phyloP scores from a whole-genome alignment of 1,139 yeast species.

The Magnusiomyces suaveolens region DNA sequence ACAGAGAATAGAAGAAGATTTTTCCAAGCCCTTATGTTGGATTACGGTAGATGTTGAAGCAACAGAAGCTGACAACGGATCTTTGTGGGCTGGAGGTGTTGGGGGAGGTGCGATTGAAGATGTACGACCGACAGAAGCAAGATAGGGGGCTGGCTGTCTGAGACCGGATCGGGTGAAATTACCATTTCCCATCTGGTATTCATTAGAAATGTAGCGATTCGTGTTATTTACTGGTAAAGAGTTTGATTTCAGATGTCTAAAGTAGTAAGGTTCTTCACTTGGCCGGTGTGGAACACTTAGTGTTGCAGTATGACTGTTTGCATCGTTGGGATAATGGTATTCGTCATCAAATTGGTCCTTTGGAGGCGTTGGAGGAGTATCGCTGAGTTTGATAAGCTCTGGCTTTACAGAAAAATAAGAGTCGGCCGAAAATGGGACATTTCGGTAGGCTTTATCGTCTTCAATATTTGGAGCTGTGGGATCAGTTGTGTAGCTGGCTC shows the following conservation, averaged over 20 bases:
- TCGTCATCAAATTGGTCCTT: neutral
- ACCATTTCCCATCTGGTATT: neutral
- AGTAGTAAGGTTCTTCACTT: neutral
- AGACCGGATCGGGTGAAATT: neutral
- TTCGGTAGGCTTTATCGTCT: neutral
- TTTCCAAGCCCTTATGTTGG: neutral
- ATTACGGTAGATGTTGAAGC: neutral
- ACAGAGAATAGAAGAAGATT: neutral
- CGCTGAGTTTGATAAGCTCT: neutral
- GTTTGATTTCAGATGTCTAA: neutral
- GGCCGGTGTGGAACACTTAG: neutral
- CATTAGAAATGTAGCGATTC: neutral
- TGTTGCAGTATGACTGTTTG: neutral
- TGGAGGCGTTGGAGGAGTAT: constrained; percentile 1
- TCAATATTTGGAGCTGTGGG: constrained; percentile 7
- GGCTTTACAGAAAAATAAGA: constrained; percentile 2
- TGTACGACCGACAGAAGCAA: neutral
- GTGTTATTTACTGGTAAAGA: neutral
- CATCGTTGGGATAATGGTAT: neutral
- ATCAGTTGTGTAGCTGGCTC: constrained; percentile 14
- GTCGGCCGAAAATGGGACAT: constrained; percentile 5
- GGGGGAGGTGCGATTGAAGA: neutral
- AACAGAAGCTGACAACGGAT: neutral
- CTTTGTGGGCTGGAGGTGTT: neutral
- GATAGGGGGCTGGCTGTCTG: neutral